Conservation (phyloP, 257 asterid species). For the Nicotiana otophora region DNA sequence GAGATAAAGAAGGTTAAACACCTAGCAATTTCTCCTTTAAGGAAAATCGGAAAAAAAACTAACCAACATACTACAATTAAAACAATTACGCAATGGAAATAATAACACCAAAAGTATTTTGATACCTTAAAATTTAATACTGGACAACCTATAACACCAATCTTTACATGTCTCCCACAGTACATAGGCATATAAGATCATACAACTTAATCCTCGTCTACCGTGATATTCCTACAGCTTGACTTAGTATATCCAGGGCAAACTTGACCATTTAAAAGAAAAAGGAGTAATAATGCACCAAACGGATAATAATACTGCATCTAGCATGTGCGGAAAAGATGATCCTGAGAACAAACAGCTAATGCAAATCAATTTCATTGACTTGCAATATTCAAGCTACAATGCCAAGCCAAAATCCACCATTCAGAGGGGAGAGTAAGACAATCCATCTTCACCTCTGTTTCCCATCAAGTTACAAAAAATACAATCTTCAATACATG, state of each 20-base stretch:
- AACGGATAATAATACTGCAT: too few relatives aligned
- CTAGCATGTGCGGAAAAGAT: too few relatives aligned
- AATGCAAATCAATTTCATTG: not conserved
- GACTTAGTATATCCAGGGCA: not conserved
- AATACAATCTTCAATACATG: not conserved
- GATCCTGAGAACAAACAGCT: not conserved
- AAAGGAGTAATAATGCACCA: not conserved
- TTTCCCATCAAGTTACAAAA: not conserved
- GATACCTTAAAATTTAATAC: not conserved
- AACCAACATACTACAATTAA: not conserved
- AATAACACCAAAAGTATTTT: not conserved
- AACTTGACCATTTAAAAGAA: not conserved
- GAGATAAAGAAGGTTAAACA: slow-evolving; percentile 11
- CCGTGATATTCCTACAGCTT: not conserved
- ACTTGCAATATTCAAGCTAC: not conserved
- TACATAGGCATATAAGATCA: not conserved
- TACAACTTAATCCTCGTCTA: not conserved
- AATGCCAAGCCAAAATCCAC: not conserved
- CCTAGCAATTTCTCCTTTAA: not conserved
- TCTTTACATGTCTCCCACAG: not conserved
- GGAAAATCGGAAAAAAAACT: not conserved
- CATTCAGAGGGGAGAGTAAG: not conserved
- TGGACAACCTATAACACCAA: not conserved
- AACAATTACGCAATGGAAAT: not conserved
- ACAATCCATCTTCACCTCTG: not conserved